Evolutionary conservation across 805 yeast genomes (phyloP).

Genomic region (Kluyveromyces dobzhanskii): DNA sequence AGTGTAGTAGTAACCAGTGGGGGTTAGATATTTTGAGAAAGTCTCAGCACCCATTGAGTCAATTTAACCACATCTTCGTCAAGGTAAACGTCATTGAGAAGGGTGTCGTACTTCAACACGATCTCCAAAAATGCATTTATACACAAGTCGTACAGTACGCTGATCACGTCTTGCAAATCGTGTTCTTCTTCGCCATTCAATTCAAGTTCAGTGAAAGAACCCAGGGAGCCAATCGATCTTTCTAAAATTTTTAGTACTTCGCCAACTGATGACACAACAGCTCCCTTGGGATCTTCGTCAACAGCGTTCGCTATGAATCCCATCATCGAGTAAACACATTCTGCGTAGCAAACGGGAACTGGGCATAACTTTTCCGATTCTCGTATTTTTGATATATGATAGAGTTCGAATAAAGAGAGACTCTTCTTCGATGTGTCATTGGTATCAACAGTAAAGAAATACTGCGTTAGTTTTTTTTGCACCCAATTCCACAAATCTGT

Average conservation of each 20-base stretch:
- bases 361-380: conserved; percentile 56
- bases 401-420: conserved; percentile 20
- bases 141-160: conserved; percentile 53
- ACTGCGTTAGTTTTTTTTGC: conserved; percentile 8
- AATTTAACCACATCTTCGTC: conserved; percentile 55
- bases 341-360: conserved; percentile 59
- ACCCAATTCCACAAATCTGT: conserved; percentile 9
- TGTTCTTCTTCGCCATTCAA: conserved; percentile 14
- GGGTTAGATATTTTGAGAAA: conserved; percentile 10
- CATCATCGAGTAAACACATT: conserved; percentile 51
- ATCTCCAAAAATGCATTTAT: conserved; percentile 57
- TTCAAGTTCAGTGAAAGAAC: conserved; percentile 37
- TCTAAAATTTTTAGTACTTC: conserved; percentile 55
- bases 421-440: conserved; percentile 7
- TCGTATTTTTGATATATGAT: conserved; percentile 29
- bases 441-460: conserved; percentile 21
- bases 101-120: conserved; percentile 53
- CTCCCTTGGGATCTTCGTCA: conserved; percentile 53
- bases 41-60: conserved; percentile 67
- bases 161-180: conserved; percentile 35
- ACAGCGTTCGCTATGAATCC: conserved; percentile 44
- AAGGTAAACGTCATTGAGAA: conserved; percentile 56
- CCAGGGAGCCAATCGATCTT: conserved; percentile 46
- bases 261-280: conserved; percentile 46
- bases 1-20: neutral